These are phyloP conservation scores for Apophysomyces variabilis DNA, from an alignment of 371 early-diverging fungal species.

Conservation along the genomic window DNA sequence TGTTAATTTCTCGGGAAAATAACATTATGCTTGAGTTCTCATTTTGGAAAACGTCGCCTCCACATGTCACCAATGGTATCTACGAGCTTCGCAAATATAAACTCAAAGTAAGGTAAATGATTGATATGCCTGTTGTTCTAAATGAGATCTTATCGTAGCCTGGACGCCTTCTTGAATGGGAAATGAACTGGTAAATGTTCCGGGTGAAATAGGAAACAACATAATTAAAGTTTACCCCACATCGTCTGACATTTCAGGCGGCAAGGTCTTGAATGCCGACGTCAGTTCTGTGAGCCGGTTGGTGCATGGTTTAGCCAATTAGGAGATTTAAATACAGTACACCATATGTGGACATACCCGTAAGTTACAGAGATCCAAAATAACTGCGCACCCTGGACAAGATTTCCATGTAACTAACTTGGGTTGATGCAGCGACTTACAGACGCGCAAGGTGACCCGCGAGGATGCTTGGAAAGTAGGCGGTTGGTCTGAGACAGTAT, in stretches of 20 bases:
- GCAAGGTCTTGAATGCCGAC: slow-evolving; percentile 77
- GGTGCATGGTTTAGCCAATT: slow-evolving; percentile 93
- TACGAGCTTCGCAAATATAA: slow-evolving; percentile 85
- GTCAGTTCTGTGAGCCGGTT: slow-evolving; percentile 80
- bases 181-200: slow-evolving; percentile 67
- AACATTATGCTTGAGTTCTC: slow-evolving; percentile 87
- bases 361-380: slow-evolving; percentile 36
- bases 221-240: slow-evolving; percentile 1
- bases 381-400: not conserved
- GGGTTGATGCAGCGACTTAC: slow-evolving; percentile 53
- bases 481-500: slow-evolving; percentile 86
- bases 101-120: slow-evolving; percentile 48
- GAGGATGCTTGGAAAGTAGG: slow-evolving; percentile 86
- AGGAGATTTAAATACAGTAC: slow-evolving; percentile 80
- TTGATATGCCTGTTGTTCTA: not conserved
- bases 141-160: slow-evolving; percentile 48
- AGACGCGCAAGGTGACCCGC: slow-evolving; percentile 75
- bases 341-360: slow-evolving; percentile 88
- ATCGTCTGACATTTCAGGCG: slow-evolving; percentile 41
- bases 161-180: slow-evolving; percentile 86
- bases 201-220: slow-evolving; percentile 8
- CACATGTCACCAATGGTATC: slow-evolving; percentile 68
- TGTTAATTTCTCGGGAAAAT: slow-evolving; percentile 68
- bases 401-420: not conserved
- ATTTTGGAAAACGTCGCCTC: slow-evolving; percentile 80